Percentiles rank a stretch among this genome's conserved stretches.
These are phyloP conservation scores for Pelargonium hybrid DNA, from an alignment of 441 rosid species.

Conservation along the genomic window DNA sequence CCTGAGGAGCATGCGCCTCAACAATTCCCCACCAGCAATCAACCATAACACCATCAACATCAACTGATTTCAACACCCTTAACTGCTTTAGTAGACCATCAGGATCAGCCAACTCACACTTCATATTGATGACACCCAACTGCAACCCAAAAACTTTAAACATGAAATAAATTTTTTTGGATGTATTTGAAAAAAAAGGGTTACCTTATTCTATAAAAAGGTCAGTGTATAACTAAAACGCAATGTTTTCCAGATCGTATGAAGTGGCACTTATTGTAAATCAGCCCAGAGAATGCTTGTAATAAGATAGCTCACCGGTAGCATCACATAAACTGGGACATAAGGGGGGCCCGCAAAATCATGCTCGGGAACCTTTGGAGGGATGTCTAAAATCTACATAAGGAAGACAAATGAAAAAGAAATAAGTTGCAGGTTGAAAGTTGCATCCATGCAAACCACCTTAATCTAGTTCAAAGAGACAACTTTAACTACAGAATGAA, in stretches of 20 bases:
- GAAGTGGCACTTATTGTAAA: background rate
- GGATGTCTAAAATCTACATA: constrained; percentile 44
- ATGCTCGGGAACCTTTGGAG: constrained; percentile 51
- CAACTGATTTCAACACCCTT: constrained; percentile 63
- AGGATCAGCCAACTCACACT: constrained; percentile 83
- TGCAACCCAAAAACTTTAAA: constrained; percentile 26
- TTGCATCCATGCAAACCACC: constrained; percentile 5
- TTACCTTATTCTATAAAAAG: background rate
- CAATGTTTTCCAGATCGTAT: background rate
- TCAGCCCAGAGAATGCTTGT: constrained; percentile 2
- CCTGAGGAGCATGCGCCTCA: constrained; percentile 80
- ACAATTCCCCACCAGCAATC: constrained; percentile 99
- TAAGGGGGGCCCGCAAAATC: constrained; percentile 72
- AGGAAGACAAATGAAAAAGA: constrained; percentile 5
- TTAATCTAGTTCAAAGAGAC: constrained; percentile 14
- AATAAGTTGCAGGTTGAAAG: constrained; percentile 1
- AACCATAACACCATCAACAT: constrained; percentile 74
- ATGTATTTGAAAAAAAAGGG: constrained; percentile 6
- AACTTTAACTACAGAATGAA: constrained; percentile 5
- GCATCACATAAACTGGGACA: constrained; percentile 88
- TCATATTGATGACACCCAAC: constrained; percentile 89
- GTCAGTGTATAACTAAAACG: background rate
- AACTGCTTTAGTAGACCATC: constrained; percentile 79
- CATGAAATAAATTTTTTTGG: constrained; percentile 5
- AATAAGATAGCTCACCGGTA: constrained; percentile 55